phyloP scores from a whole-genome alignment of 768 basidiomycete species.

The Boletellus emodensis region DNA sequence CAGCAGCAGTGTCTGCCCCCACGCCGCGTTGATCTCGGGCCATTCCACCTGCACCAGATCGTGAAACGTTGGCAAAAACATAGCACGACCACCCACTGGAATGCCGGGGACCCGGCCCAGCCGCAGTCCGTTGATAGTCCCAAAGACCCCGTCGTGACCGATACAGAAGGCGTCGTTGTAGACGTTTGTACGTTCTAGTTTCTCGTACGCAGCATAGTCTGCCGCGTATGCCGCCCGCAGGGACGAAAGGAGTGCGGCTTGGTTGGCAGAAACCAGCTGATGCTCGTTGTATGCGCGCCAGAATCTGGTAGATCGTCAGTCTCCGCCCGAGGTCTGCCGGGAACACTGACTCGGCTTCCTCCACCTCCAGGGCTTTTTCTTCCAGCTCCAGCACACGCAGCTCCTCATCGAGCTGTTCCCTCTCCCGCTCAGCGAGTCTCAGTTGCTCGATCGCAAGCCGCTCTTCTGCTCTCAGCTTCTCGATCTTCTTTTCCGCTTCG shows the following conservation, averaged over 20 bases:
- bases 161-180: conserved; percentile 97
- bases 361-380: conserved; percentile 71
- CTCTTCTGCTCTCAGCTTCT: conserved; percentile 67
- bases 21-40: conserved; percentile 98
- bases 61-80: conserved; percentile 6
- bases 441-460: conserved; percentile 68
- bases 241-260: conserved; percentile 64
- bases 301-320: conserved; percentile 48
- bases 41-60: conserved; percentile 75
- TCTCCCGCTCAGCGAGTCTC: conserved; percentile 71
- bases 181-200: conserved; percentile 87
- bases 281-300: conserved; percentile 80
- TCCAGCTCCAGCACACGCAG: conserved; percentile 66
- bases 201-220: conserved; percentile 73
- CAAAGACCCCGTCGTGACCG: conserved; percentile 91
- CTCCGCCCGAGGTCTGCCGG: background rate
- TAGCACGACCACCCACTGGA: conserved; percentile 47
- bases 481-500: conserved; percentile 70
- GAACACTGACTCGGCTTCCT: conserved; percentile 73
- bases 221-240: conserved; percentile 75
- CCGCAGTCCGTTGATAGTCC: conserved; percentile 95
- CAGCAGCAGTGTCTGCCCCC: conserved; percentile 93
- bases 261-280: conserved; percentile 58
- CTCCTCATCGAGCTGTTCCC: conserved; percentile 71
- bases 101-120: conserved; percentile 83